A percentile compares a stretch with the other conserved stretches of the same genome.
Evolutionary conservation across 2,329 filamentous ascomycete genomes (phyloP).

Genomic region (Drechslerella dactyloides): DNA sequence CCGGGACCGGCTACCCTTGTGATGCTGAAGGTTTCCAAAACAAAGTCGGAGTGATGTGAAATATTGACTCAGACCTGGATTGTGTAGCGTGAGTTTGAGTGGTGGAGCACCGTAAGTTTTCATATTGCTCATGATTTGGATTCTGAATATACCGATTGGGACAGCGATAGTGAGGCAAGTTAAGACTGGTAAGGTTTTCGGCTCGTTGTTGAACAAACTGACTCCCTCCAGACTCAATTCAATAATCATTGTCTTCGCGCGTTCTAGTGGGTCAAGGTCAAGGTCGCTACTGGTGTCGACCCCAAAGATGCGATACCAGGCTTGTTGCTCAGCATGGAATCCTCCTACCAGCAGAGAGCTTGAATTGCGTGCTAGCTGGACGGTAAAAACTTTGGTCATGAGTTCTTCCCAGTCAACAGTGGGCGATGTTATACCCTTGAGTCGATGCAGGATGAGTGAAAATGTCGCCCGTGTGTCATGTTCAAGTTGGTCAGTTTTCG

Average conservation of each 20-base stretch:
- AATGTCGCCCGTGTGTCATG: slow-evolving; percentile 27
- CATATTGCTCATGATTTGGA: slow-evolving; percentile 29
- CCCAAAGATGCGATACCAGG: too few relatives aligned
- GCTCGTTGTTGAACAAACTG: too few relatives aligned
- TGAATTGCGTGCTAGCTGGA: neutral
- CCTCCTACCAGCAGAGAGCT: too few relatives aligned
- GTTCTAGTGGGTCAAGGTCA: too few relatives aligned
- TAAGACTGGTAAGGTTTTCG: too few relatives aligned
- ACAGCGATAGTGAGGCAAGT: too few relatives aligned
- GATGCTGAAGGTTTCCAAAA: slow-evolving; percentile 25
- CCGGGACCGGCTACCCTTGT: neutral
- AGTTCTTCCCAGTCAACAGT: slow-evolving; percentile 12
- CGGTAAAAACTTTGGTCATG: slow-evolving; percentile 13
- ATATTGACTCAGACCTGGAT: slow-evolving; percentile 12
- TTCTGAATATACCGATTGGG: too few relatives aligned
- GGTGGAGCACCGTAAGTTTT: slow-evolving; percentile 37
- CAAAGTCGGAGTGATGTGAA: slow-evolving; percentile 35
- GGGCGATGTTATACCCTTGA: slow-evolving; percentile 10
- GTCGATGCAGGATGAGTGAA: slow-evolving; percentile 9
- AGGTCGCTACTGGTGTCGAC: too few relatives aligned
- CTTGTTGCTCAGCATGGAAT: too few relatives aligned
- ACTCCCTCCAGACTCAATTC: too few relatives aligned
- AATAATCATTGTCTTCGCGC: too few relatives aligned
- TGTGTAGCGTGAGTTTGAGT: slow-evolving; percentile 31
- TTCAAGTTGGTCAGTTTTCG: neutral